phyloP scores from a whole-genome alignment of 2,329 filamentous ascomycete genomes.

The Talaromyces marneffei region DNA sequence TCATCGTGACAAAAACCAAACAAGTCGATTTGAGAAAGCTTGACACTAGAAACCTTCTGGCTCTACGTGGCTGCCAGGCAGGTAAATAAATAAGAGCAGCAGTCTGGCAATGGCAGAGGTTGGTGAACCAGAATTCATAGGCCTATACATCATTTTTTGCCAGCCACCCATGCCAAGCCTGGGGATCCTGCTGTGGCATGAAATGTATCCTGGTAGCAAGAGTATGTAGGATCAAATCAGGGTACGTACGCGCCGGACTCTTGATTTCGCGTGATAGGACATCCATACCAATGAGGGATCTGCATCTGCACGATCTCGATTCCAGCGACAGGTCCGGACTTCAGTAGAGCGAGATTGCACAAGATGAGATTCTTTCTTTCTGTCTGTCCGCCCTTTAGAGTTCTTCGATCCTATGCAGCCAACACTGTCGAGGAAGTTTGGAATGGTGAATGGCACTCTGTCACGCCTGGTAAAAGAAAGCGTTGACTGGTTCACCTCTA shows the following conservation, averaged over 20 bases:
- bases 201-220: neutral
- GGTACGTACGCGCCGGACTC: neutral
- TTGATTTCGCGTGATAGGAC: neutral
- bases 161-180: conserved; percentile 4
- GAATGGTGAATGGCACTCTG: neutral
- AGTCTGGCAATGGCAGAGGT: neutral
- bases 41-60: neutral
- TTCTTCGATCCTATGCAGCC: neutral
- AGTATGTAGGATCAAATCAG: neutral
- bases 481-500: neutral
- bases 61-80: neutral
- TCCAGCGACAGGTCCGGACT: neutral
- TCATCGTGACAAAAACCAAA: conserved; percentile 23
- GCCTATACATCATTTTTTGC: conserved; percentile 2
- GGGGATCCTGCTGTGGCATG: conserved; percentile 1
- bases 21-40: neutral
- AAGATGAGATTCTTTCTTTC: neutral
- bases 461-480: neutral
- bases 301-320: neutral
- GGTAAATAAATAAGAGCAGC: neutral
- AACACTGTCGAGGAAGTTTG: neutral
- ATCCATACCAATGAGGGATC: neutral
- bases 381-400: neutral
- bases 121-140: neutral
- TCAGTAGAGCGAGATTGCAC: neutral